A percentile compares a stretch with the other conserved stretches of the same genome.
Conservation (phyloP, 768 basidiomycete species). For the Panus rudis region DNA sequence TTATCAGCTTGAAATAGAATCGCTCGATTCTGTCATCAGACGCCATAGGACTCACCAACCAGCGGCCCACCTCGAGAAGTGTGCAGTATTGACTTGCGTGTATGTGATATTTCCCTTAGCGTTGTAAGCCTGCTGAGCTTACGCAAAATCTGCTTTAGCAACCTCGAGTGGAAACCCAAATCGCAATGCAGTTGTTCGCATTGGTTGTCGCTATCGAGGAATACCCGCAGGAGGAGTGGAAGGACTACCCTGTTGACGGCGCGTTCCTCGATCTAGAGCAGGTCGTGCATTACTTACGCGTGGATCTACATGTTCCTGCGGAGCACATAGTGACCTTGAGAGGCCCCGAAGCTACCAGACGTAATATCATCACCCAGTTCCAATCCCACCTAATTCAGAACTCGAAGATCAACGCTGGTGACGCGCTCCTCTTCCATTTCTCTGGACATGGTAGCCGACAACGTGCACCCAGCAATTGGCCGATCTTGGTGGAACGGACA, state of each 20-base stretch:
- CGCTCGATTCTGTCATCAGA: no score
- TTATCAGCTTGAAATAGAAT: no score
- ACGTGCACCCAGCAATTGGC: not conserved
- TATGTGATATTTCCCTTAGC: no score
- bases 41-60: no score
- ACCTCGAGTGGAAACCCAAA: no score
- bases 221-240: constrained; percentile 1
- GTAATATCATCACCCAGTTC: constrained; percentile 3
- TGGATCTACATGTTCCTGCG: constrained; percentile 1
- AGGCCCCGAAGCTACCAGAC: not conserved
- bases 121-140: no score
- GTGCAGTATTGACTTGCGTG: no score
- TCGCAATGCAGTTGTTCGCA: no score
- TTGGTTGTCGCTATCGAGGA: constrained; percentile 3
- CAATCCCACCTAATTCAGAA: constrained; percentile 3
- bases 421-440: constrained; percentile 5
- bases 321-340: not conserved
- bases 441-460: constrained; percentile 6
- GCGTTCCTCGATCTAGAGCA: not conserved
- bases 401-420: constrained; percentile 1
- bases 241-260: constrained; percentile 2
- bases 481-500: not conserved
- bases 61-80: no score
- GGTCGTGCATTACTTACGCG: not conserved
- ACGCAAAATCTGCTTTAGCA: no score